Evolutionary conservation across 306 rosid genomes (phyloP).

Genomic region (Glycine tomentella): DNA sequence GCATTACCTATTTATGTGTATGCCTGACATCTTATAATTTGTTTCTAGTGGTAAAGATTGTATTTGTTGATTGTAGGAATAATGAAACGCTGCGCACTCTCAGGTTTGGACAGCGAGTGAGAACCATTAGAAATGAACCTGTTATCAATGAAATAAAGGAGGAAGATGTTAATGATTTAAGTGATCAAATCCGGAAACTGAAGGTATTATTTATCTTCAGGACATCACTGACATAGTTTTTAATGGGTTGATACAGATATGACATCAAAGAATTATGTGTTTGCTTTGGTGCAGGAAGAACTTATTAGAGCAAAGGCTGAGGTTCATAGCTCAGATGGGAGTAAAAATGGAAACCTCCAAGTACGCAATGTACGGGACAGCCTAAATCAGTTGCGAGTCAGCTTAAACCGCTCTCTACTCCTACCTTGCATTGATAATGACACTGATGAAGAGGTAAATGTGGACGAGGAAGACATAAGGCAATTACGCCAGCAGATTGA

Average conservation of each 20-base stretch:
- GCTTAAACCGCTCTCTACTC: conserved; percentile 87
- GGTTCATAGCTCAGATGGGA: conserved; percentile 54
- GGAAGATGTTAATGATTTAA: conserved; percentile 82
- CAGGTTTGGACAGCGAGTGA: conserved; percentile 86
- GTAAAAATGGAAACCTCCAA: conserved; percentile 64
- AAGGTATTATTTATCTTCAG: conserved; percentile 62
- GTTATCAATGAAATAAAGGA: conserved; percentile 88
- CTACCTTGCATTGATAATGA: conserved; percentile 66
- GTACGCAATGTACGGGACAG: conserved; percentile 81
- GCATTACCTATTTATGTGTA: conserved; percentile 16
- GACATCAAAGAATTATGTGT: conserved; percentile 34
- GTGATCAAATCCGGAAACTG: conserved; percentile 90
- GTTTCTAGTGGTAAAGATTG: conserved; percentile 33
- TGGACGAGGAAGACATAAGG: conserved; percentile 74
- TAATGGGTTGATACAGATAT: conserved; percentile 15
- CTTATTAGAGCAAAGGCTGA: conserved; percentile 80
- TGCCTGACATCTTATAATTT: conserved; percentile 11
- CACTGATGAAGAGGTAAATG: conserved; percentile 65
- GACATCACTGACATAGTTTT: conserved; percentile 32
- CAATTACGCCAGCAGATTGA: conserved; percentile 73
- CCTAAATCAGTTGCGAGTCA: conserved; percentile 82
- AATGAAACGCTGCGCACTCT: conserved; percentile 74
- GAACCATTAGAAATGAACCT: conserved; percentile 76
- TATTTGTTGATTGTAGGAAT: conserved; percentile 66
- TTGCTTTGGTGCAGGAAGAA: conserved; percentile 73